Evolutionary conservation across 2,329 filamentous ascomycete species (phyloP), one percentile per base, ranked within the genome.

Genomic region (Aspergillus tanneri): DNA sequence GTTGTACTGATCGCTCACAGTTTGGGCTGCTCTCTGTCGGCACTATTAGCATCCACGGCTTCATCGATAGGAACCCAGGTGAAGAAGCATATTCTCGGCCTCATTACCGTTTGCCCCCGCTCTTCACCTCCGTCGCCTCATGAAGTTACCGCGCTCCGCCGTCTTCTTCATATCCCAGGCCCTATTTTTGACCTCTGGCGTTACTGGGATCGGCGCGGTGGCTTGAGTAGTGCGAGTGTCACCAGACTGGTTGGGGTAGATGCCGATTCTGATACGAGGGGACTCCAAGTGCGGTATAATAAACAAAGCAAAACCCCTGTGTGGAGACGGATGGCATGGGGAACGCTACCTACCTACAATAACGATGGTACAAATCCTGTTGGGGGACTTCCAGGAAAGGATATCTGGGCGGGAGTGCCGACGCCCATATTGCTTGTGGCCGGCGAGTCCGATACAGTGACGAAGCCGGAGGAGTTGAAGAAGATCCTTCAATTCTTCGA

Each of bases 1-100:
- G 80, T 96, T 11, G 79, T 96, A 16, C 69, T 96, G 23, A 82
- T 97, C 50, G 90, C 86, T 1, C 93, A 99, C 64, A 96, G 90
- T 65, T 87, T 96, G 82, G 93, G 93, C 5, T 90, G 87, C 49
- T 87, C 87, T 3, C 74, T 96, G 16, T 83, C 86, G 5, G 85
- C 88, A 21, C 73, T 86, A 12, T 74, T 97, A 43, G 85, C 89
- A 8, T 84, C 82, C 0, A 73, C 76, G 2, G 70, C 77, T 54
- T 82, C 78, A 2, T 69, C 77, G 1, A 72, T 83, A 49, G 73
- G 69, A 18, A 74, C 75, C 21, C 66, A 73, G 1, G 60, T 89
- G n/a, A 75, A 80, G 24, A 69, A 83, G 8, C 76, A 88, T 61
- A 79, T 95, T n/a, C 72, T 84, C 38, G 90, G 88, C 0, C 65